phyloP scores from a whole-genome alignment of 1,284 basidiomycete genomes.

The Ceratobasidium sp. region DNA sequence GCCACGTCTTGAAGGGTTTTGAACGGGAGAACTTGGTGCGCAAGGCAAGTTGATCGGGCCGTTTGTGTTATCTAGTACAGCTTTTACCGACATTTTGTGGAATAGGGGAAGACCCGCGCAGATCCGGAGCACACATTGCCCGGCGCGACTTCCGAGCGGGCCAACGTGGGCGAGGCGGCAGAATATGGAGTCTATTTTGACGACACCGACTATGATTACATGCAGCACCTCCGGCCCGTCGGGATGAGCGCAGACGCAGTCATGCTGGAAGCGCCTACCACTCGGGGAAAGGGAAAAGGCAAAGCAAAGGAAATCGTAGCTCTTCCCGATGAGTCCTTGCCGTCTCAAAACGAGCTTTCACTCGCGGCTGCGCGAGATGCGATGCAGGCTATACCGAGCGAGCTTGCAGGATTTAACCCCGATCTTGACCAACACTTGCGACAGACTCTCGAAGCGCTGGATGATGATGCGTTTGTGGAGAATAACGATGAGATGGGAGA shows the following conservation, averaged over 20 bases:
- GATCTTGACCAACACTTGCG: slow-evolving; percentile 97
- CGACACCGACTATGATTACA: slow-evolving; percentile 99
- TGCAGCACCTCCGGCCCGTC: slow-evolving; percentile 91
- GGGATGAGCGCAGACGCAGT: slow-evolving; percentile 80
- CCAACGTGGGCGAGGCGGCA: slow-evolving; percentile 86
- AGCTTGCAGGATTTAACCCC: slow-evolving; percentile 90
- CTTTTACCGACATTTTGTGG: slow-evolving; percentile 42
- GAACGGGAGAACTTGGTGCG: slow-evolving; percentile 73
- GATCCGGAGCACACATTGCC: slow-evolving; percentile 73
- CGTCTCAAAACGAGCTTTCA: slow-evolving; percentile 80
- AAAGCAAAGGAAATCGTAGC: slow-evolving; percentile 57
- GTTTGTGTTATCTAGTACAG: background rate
- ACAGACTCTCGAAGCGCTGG: slow-evolving; percentile 93
- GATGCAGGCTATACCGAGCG: slow-evolving; percentile 77
- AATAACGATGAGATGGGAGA: slow-evolving; percentile 71
- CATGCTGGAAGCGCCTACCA: slow-evolving; percentile 76
- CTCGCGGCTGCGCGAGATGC: slow-evolving; percentile 48
- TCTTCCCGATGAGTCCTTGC: slow-evolving; percentile 71
- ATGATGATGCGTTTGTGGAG: slow-evolving; percentile 95
- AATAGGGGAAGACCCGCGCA: slow-evolving; percentile 79
- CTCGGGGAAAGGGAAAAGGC: slow-evolving; percentile 58
- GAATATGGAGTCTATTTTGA: slow-evolving; percentile 95
- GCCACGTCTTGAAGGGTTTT: slow-evolving; percentile 89
- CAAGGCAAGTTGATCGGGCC: slow-evolving; percentile 64
- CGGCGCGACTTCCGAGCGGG: slow-evolving; percentile 65